Conservation (phyloP, 805 yeast genomes). For the Candida yuanshanica region DNA sequence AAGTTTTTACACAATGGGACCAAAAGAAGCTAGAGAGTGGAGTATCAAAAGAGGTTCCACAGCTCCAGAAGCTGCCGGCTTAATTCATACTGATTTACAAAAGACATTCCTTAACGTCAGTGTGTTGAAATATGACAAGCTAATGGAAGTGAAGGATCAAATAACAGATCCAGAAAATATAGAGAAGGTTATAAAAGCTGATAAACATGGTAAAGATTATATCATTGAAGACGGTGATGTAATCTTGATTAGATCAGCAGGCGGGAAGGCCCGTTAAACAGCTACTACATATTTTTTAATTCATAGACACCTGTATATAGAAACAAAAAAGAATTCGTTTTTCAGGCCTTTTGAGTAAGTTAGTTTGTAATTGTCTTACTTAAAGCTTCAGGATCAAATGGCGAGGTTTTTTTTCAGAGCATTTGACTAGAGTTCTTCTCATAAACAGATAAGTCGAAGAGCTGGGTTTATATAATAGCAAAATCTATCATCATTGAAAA, state of each 20-base stretch:
- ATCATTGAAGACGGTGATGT: constrained; percentile 82
- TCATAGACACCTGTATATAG: constrained; percentile 2
- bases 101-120: constrained; percentile 77
- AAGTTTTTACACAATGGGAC: constrained; percentile 85
- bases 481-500: constrained; percentile 26
- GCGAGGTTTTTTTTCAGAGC: constrained; percentile 21
- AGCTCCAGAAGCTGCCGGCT: constrained; percentile 89
- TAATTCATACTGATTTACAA: constrained; percentile 80
- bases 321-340: neutral
- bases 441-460: constrained; percentile 26
- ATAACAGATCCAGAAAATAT: constrained; percentile 18
- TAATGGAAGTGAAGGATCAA: constrained; percentile 24
- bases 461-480: constrained; percentile 25
- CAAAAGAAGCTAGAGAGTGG: constrained; percentile 85
- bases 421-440: constrained; percentile 24
- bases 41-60: constrained; percentile 66
- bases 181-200: constrained; percentile 26
- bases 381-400: too few relatives aligned
- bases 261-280: constrained; percentile 42
- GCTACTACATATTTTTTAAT: neutral
- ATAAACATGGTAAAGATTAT: constrained; percentile 71
- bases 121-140: constrained; percentile 62
- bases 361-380: too few relatives aligned
- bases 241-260: constrained; percentile 64
- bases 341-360: neutral